phyloP scores from a whole-genome alignment of 805 yeast species.

The Wickerhamomyces canadensis region DNA sequence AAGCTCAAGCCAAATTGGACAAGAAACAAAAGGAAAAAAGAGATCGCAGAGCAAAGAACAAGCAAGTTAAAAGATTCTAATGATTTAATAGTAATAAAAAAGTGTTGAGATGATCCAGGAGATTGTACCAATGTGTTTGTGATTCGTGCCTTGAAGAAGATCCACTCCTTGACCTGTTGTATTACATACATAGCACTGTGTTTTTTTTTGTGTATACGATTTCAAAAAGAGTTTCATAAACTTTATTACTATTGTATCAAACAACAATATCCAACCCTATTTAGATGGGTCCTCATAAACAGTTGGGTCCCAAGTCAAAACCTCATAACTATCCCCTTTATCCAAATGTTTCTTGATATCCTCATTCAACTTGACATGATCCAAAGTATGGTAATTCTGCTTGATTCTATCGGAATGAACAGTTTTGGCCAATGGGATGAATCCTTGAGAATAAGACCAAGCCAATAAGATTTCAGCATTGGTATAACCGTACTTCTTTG shows the following conservation, averaged over 20 bases:
- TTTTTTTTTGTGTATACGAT: too few relatives aligned
- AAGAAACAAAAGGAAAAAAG: constrained; percentile 77
- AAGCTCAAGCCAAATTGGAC: constrained; percentile 73
- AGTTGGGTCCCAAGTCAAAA: constrained; percentile 20
- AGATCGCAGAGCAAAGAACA: constrained; percentile 68
- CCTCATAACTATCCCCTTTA: constrained; percentile 16
- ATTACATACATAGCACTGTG: not conserved
- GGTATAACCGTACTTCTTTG: constrained; percentile 16
- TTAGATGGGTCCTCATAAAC: constrained; percentile 3
- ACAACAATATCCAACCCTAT: not conserved
- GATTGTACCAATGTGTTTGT: too few relatives aligned
- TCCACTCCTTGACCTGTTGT: not conserved
- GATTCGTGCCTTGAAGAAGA: too few relatives aligned
- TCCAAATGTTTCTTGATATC: constrained; percentile 16
- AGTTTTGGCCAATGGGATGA: constrained; percentile 20
- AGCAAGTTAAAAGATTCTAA: constrained; percentile 20
- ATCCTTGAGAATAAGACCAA: constrained; percentile 22
- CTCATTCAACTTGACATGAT: constrained; percentile 20
- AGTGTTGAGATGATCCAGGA: not conserved
- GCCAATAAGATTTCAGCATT: constrained; percentile 16
- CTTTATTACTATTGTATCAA: too few relatives aligned
- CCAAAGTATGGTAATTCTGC: constrained; percentile 15
- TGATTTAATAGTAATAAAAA: not conserved
- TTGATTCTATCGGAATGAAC: constrained; percentile 12
- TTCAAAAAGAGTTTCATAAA: too few relatives aligned